phyloP scores from a whole-genome alignment of 306 rosid species.

The Neltuma alba region DNA sequence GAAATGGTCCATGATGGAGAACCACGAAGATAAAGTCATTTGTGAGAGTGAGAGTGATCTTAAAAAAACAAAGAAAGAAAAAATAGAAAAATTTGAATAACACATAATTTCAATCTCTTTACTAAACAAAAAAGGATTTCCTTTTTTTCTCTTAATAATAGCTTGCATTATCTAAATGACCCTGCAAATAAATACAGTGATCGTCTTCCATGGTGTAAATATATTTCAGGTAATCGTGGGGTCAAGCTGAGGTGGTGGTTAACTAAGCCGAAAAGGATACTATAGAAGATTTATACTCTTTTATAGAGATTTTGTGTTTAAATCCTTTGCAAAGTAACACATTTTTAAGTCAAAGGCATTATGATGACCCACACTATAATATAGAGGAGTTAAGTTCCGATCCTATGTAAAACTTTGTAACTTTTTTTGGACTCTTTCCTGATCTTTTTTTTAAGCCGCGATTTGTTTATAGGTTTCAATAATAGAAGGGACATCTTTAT shows the following conservation, averaged over 20 bases:
- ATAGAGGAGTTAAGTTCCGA: no score
- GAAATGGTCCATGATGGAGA: conserved; percentile 48
- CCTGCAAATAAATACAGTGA: conserved; percentile 22
- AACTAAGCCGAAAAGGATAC: not conserved
- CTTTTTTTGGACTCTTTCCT: no score
- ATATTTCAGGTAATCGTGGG: conserved; percentile 30
- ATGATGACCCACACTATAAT: not conserved
- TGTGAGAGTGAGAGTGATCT: conserved; percentile 31
- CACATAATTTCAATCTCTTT: not conserved
- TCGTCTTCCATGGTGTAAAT: conserved; percentile 36
- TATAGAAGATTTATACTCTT: not conserved
- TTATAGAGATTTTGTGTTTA: not conserved
- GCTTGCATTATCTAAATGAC: conserved; percentile 21
- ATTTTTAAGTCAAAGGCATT: not conserved
- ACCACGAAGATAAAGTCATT: conserved; percentile 34
- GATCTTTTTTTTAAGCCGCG: not conserved
- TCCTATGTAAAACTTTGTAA: no score
- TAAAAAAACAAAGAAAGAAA: not conserved
- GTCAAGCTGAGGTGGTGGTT: not conserved
- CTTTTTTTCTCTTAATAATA: conserved; percentile 38
- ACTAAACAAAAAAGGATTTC: not conserved
- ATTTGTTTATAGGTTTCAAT: not conserved
- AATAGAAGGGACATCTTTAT: not conserved
- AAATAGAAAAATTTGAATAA: not conserved
- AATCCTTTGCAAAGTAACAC: not conserved